These are phyloP conservation scores for Penicillium cosmopolitanum DNA, from an alignment of 495 filamentous ascomycete genomes.

Conservation along the genomic window DNA sequence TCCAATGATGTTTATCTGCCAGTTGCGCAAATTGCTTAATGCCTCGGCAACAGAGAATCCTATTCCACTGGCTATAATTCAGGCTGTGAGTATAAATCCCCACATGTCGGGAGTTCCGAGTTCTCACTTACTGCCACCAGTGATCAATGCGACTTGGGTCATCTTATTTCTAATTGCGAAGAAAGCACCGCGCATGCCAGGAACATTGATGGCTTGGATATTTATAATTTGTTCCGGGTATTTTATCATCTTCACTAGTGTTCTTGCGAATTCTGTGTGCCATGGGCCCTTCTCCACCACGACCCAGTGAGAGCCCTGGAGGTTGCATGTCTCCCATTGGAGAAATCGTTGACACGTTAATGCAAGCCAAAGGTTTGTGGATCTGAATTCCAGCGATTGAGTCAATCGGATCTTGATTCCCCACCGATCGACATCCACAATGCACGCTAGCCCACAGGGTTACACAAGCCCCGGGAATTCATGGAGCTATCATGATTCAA, in stretches of 20 bases:
- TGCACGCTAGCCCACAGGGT: not conserved
- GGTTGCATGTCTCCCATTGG: not conserved
- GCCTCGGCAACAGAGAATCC: slow-evolving; percentile 25
- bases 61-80: slow-evolving; percentile 26
- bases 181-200: not conserved
- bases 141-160: slow-evolving; percentile 16
- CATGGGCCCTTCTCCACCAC: not conserved
- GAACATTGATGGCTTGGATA: not conserved
- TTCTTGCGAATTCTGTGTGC: not conserved
- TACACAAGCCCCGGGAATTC: too few relatives aligned
- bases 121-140: slow-evolving; percentile 18
- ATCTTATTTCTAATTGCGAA: slow-evolving; percentile 1
- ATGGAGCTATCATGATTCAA: too few relatives aligned
- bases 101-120: not conserved
- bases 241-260: not conserved
- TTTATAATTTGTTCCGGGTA: not conserved
- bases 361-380: not conserved
- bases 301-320: not conserved
- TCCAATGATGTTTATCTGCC: slow-evolving; percentile 27
- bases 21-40: slow-evolving; percentile 13
- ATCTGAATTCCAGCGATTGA: not conserved
- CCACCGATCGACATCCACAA: slow-evolving; percentile 2
- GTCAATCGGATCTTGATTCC: not conserved
- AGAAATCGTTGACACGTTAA: not conserved
- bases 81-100: not conserved